Percentiles rank a stretch among this genome's conserved stretches.
These are phyloP conservation scores for Geotrichum histeridarum DNA, from an alignment of 1,139 yeast genomes.

Conservation along the genomic window DNA sequence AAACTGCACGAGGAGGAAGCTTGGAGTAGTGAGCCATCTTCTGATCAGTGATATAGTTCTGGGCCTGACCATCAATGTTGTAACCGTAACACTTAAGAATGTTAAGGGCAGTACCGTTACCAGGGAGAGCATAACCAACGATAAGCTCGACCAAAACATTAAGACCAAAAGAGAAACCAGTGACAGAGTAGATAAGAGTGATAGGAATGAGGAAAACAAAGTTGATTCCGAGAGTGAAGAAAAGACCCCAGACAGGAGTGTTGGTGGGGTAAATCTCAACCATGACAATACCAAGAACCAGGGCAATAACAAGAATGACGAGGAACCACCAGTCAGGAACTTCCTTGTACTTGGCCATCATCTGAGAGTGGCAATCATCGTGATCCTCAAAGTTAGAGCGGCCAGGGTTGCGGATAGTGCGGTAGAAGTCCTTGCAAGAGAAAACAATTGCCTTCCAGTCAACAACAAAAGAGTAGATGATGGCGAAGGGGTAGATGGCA, in stretches of 20 bases:
- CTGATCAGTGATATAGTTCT: slow-evolving; percentile 50
- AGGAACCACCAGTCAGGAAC: slow-evolving; percentile 22
- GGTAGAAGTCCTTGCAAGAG: slow-evolving; percentile 22
- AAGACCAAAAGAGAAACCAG: slow-evolving; percentile 33
- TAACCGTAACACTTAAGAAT: slow-evolving; percentile 53
- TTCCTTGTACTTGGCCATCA: slow-evolving; percentile 46
- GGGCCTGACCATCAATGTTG: slow-evolving; percentile 60
- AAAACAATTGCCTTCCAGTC: slow-evolving; percentile 25
- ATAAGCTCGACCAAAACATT: slow-evolving; percentile 53
- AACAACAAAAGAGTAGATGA: slow-evolving; percentile 25
- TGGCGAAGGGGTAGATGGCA: slow-evolving; percentile 31
- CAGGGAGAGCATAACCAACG: slow-evolving; percentile 60
- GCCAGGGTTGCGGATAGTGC: slow-evolving; percentile 35
- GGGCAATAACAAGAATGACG: slow-evolving; percentile 39
- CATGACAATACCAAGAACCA: slow-evolving; percentile 47
- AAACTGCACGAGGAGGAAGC: slow-evolving; percentile 57
- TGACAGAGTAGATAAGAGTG: slow-evolving; percentile 43
- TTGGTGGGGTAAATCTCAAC: slow-evolving; percentile 46
- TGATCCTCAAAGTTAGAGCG: slow-evolving; percentile 34
- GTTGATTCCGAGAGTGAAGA: slow-evolving; percentile 53
- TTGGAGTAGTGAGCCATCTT: slow-evolving; percentile 59
- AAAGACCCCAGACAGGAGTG: slow-evolving; percentile 51
- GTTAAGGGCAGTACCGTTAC: slow-evolving; percentile 57
- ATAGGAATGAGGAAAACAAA: slow-evolving; percentile 52
- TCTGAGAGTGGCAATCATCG: slow-evolving; percentile 26